Conservation (phyloP, 75 land plant species). For the Pinus albicaulis region DNA sequence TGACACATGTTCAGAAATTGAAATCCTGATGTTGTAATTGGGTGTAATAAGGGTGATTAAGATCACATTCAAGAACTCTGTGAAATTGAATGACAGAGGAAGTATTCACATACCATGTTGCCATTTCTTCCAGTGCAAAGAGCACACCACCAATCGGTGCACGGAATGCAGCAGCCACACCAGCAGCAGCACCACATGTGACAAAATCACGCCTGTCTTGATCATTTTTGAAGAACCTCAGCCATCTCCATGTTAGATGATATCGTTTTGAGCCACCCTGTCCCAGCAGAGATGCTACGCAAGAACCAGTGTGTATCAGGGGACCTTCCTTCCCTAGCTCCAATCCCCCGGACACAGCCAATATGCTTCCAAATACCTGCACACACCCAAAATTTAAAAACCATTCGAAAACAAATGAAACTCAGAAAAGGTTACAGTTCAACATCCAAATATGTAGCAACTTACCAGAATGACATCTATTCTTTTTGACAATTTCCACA, state of each 20-base stretch:
- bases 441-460: neutral
- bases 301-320: slow-evolving; percentile 79
- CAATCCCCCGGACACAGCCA: slow-evolving; percentile 76
- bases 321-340: slow-evolving; percentile 93
- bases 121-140: slow-evolving; percentile 82
- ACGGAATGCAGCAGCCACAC: slow-evolving; percentile 85
- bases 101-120: slow-evolving; percentile 44
- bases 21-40: too few species aligned
- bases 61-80: too few species aligned
- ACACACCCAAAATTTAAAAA: neutral
- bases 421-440: neutral
- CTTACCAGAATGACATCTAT: neutral
- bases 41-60: too few species aligned
- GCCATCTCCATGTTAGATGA: slow-evolving; percentile 73
- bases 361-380: slow-evolving; percentile 84
- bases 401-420: neutral
- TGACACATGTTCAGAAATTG: neutral
- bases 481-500: too few species aligned
- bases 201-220: slow-evolving; percentile 83
- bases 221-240: slow-evolving; percentile 79
- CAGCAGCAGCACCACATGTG: slow-evolving; percentile 87
- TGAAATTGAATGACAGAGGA: too few species aligned
- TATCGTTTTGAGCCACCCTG: slow-evolving; percentile 79
- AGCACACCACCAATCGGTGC: slow-evolving; percentile 95
- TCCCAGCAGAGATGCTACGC: slow-evolving; percentile 57